Base-by-base conservation (phyloP, 352 stramenopile genomes). In the Phytopythium sindhum region DNA sequence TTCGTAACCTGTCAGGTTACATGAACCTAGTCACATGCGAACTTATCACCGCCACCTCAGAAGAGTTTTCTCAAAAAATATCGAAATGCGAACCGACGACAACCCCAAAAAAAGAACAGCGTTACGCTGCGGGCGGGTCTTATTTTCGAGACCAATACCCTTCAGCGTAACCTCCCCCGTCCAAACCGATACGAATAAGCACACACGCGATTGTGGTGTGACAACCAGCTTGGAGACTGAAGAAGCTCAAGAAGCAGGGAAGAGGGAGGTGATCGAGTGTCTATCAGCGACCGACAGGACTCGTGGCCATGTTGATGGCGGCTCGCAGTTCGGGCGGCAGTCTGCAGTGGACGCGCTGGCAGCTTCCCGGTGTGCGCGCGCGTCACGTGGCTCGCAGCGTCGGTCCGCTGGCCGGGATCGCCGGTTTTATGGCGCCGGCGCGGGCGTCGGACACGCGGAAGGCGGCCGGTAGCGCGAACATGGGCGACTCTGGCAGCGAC, bases 371-470 rank as follows among this genome's bases (percentile, higher is more conserved):
- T 4, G 47, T 6, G 12, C 47, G 26, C 47, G 21, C 19, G 35
- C 28, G 33, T 15, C 23, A 26, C 11, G 37, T 4, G 54, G 8
- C 54, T 12, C n/a, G 23, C 35, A 24, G 12, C n/a, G n/a, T 4
- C 35, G 54, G 23, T 23, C 26, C 54, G 35, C 12, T 60, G n/a
- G 33, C 28, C 3, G 35, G 11, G 23, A 60, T 60, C 33, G 54
- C 54, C 7, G 35, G 35, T 8, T 60, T 60, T 41, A 45, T 60
- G 54, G 54, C 54, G 33, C 54, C 54, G 23, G 8, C 54, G 54
- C 33, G 11, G 23, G 35, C 35, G 12, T 48, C 54, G 12, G 23
- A 17, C 33, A 23, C 2, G 5, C 26, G 26, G 15, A 54, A 33
- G 26, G 23, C 47, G 45, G 7, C n/a, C 24, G 15, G 35, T 2